phyloP scores from a whole-genome alignment of 2,329 filamentous ascomycete species.

The Cordyceps pruinosa region DNA sequence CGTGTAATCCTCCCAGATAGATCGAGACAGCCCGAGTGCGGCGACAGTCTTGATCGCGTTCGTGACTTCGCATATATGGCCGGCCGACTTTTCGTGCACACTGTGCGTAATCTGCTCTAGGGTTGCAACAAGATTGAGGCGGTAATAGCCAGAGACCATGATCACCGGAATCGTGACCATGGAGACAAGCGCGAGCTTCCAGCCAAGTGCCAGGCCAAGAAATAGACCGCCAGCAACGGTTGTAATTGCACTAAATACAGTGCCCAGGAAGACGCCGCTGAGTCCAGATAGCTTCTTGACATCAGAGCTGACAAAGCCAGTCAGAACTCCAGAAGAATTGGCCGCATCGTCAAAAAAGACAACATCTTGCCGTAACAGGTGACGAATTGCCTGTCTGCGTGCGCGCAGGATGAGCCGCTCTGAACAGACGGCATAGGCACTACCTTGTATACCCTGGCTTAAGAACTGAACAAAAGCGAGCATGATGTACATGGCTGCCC shows the following conservation, averaged over 20 bases:
- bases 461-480: too few species aligned
- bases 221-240: background rate
- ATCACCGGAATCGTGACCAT: background rate
- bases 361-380: background rate
- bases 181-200: background rate
- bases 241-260: background rate
- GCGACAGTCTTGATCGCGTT: background rate
- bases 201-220: background rate
- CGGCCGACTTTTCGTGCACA: background rate
- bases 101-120: conserved; percentile 14
- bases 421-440: too few species aligned
- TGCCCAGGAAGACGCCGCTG: background rate
- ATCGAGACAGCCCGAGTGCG: background rate
- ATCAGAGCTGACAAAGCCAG: background rate
- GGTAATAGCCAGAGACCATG: background rate
- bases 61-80: too few species aligned
- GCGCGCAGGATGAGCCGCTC: too few species aligned
- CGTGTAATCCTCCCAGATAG: background rate
- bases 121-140: background rate
- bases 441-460: too few species aligned
- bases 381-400: too few species aligned
- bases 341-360: background rate
- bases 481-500: too few species aligned
- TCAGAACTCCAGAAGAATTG: background rate
- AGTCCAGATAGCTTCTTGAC: background rate